Base-by-base conservation (phyloP, 352 stramenopile species). In the Saprolegnia diclina region DNA sequence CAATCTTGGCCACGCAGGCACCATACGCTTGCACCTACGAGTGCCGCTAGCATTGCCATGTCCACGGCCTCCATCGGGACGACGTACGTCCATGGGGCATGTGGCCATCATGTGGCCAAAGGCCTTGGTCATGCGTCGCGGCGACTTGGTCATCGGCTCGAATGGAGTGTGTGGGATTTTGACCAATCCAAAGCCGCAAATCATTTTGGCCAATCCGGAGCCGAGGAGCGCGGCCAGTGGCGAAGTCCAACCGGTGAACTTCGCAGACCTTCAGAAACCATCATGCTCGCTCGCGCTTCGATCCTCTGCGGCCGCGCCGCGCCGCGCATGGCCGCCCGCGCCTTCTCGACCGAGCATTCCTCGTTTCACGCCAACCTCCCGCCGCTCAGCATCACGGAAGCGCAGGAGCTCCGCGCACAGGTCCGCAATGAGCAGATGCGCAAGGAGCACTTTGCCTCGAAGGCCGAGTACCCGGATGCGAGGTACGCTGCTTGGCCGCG, bases 1-100 rank as follows among this genome's bases (percentile, higher is more conserved):
- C 72, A 56, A 91, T 79, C 52, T 80, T 76, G 54, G 85, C 82
- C 38, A 92, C 85, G 55, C 85, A 92, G 26, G 85, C 83, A 73
- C 82, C 82, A 56, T 92, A 92, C 45, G 90, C 80, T 75, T 89
- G 81, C 55, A 92, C 85, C 85, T 92, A 56, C 22, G 38, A 35
- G 2, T 29, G 5, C 46, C 37, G 45, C 24, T 37, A 29, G 18
- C 14, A 18, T 50, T 18, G 29, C 65, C 2, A 37, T 54, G 24
- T 64, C 44, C 6, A 38, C 0, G n/a, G 19, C 26, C 38, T 64
- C 21, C 7, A 14, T 29, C 5, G 37, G 11, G 6, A 4, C 32
- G 0, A 75, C 79, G 56, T 77, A 90, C 84, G 46, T 90, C 82
- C 0, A 84, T 57, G 0, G 84, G 82, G 50, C 84, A 92, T 56